Evolutionary conservation across 2,329 filamentous ascomycete genomes (phyloP).

Genomic region (Fusarium sororula): DNA sequence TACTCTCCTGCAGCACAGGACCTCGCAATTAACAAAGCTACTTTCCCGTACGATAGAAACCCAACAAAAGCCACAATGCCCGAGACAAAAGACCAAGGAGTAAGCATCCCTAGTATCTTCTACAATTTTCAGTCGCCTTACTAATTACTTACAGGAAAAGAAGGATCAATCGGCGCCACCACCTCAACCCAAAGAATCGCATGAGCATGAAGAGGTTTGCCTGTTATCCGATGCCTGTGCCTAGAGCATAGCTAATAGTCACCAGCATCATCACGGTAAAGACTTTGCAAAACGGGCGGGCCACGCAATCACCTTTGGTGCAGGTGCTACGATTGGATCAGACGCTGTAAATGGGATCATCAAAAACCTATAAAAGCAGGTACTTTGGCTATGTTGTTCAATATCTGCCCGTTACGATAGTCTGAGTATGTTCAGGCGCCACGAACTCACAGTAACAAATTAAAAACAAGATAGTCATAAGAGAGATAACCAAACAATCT

Average conservation of each 20-base stretch:
- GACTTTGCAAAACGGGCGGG: neutral
- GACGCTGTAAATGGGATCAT: neutral
- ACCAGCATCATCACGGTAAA: neutral
- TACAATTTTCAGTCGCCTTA: rapidly evolving
- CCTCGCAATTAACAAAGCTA: rapidly evolving
- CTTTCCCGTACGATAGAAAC: rapidly evolving
- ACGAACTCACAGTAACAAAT: rapidly evolving
- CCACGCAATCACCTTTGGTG: neutral
- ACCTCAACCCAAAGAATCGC: neutral
- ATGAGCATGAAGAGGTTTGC: neutral
- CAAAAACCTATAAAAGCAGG: neutral
- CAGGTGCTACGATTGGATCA: neutral
- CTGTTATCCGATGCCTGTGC: rapidly evolving
- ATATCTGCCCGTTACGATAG: rapidly evolving
- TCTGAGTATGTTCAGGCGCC: rapidly evolving
- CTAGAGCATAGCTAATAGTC: rapidly evolving
- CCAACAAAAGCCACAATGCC: neutral
- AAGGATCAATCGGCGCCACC: neutral
- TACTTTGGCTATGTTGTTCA: rapidly evolving
- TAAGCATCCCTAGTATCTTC: rapidly evolving
- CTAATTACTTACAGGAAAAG: neutral
- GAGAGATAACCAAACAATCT: too few relatives aligned
- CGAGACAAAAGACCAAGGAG: neutral
- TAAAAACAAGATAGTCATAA: neutral
- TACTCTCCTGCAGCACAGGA: rapidly evolving